Conservation (phyloP, 2,329 filamentous ascomycete genomes). For the Aspergillus persii region DNA sequence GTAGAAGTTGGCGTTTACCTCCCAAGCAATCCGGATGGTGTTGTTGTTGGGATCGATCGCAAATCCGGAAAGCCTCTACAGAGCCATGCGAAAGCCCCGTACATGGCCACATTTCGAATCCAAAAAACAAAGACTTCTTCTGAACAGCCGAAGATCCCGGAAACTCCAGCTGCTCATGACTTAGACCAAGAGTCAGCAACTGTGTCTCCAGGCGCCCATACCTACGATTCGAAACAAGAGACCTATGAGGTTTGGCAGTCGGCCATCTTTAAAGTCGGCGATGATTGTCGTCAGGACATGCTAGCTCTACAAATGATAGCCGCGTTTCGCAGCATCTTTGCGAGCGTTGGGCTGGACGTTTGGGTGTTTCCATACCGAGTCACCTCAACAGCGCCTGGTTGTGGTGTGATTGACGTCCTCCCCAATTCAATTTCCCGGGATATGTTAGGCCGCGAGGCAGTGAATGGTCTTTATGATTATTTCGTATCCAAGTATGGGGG, state of each 20-base stretch:
- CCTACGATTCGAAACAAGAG: conserved; percentile 37
- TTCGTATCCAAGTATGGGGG: conserved; percentile 97
- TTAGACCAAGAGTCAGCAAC: not conserved
- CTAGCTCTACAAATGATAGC: conserved; percentile 97
- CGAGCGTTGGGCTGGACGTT: conserved; percentile 89
- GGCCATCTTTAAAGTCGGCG: conserved; percentile 98
- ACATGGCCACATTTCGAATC: conserved; percentile 98
- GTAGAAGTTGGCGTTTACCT: conserved; percentile 97
- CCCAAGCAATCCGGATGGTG: conserved; percentile 92
- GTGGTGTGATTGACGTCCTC: conserved; percentile 95
- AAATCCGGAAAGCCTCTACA: conserved; percentile 97
- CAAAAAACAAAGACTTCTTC: conserved; percentile 62
- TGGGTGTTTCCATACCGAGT: conserved; percentile 97
- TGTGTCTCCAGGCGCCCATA: too few species aligned
- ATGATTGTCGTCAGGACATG: conserved; percentile 96
- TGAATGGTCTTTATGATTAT: conserved; percentile 98
- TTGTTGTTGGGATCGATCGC: conserved; percentile 95
- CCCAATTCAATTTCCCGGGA: conserved; percentile 97
- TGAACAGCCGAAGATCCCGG: conserved; percentile 21
- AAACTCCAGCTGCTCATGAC: not conserved
- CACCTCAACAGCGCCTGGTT: conserved; percentile 93
- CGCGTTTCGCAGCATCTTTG: conserved; percentile 95
- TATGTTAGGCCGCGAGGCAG: conserved; percentile 96
- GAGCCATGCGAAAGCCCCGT: conserved; percentile 96
- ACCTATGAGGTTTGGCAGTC: conserved; percentile 97